Evolutionary conservation across 2,329 filamentous ascomycete species (phyloP), one percentile per base, ranked within the genome.

Genomic region (Chaetomiaceae sp.): DNA sequence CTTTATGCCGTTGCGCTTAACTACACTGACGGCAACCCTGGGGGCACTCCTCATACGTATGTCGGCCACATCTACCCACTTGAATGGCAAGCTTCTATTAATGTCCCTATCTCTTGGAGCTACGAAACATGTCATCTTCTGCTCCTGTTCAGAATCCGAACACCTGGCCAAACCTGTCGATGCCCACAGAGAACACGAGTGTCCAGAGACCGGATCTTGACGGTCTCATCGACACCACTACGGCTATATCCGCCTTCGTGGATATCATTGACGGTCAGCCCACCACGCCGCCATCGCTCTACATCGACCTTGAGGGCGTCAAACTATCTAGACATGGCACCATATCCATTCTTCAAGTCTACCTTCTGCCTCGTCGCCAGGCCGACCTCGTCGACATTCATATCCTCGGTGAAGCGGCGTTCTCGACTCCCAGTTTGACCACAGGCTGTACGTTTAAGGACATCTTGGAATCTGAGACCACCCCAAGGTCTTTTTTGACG

Each of bases 401-500:
- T n/a, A 20, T n/a, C n/a, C 39, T 51, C 8, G 20, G 22, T 3
- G 4, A 36, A 1, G n/a, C 1, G 11, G 31, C 47, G 3, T 51
- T 51, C 31, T 44, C 36, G 25, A 17, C 46, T 9, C 25, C 25
- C 14, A 4, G 6, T 6, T 6, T 11, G 8, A 12, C 11, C 7
- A 40, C n/a, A 4, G 46, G 46, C 23, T 36, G 17, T 8, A 54
- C 20, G 37, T 54, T 75, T 1, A 72, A 73, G 55, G 40, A 44
- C 0, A 70, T 83, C 9, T 63, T 83, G 1, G 74, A 83, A 63
- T 71, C 68, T 0, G 6, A 56, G 0, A 8, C 43, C 0, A 73
- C 15, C 64, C 67, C 0, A 83, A 84, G 58, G 74, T 77, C 27
- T 72, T 84, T 55, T 84, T 82, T 59, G 81, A 85, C 55, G 69